Percentiles rank a stretch among this genome's conserved stretches.
Evolutionary conservation across 1,284 basidiomycete species (phyloP).

Genomic region (Cutaneotrichosporon cutaneum): DNA sequence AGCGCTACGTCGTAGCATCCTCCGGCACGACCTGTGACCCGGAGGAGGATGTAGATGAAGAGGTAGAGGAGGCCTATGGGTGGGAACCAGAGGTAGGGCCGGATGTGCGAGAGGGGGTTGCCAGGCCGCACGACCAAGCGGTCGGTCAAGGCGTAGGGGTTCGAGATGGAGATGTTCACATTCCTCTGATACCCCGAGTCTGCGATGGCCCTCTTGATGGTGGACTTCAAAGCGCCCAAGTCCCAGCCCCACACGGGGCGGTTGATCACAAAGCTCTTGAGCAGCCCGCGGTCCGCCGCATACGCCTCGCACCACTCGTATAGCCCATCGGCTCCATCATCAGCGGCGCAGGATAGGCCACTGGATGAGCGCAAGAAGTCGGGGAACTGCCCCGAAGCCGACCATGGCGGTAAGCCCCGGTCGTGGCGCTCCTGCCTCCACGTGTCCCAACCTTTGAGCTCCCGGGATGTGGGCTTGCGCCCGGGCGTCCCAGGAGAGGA

Average conservation of each 20-base stretch:
- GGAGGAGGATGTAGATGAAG: constrained; percentile 61
- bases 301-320: constrained; percentile 70
- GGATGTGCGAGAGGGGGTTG: constrained; percentile 61
- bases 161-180: constrained; percentile 42
- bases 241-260: constrained; percentile 73
- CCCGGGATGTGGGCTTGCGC: too few relatives aligned
- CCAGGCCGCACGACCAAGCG: constrained; percentile 60
- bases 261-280: constrained; percentile 66
- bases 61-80: constrained; percentile 58
- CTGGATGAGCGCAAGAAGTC: too few relatives aligned
- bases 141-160: constrained; percentile 33
- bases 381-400: too few relatives aligned
- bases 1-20: constrained; percentile 29
- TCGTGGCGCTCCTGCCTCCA: too few relatives aligned
- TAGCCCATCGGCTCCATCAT: constrained; percentile 34
- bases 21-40: constrained; percentile 25
- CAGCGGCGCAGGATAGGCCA: too few relatives aligned
- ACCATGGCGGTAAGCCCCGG: too few relatives aligned
- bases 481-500: too few relatives aligned
- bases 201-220: constrained; percentile 59
- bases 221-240: constrained; percentile 49
- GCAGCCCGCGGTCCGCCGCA: constrained; percentile 60
- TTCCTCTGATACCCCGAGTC: constrained; percentile 60
- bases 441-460: too few relatives aligned
- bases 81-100: constrained; percentile 62